A percentile compares a stretch with the other conserved stretches of the same genome.
Evolutionary conservation across 2,329 filamentous ascomycete species (phyloP).

Genomic region (Rhinocladiella similis): DNA sequence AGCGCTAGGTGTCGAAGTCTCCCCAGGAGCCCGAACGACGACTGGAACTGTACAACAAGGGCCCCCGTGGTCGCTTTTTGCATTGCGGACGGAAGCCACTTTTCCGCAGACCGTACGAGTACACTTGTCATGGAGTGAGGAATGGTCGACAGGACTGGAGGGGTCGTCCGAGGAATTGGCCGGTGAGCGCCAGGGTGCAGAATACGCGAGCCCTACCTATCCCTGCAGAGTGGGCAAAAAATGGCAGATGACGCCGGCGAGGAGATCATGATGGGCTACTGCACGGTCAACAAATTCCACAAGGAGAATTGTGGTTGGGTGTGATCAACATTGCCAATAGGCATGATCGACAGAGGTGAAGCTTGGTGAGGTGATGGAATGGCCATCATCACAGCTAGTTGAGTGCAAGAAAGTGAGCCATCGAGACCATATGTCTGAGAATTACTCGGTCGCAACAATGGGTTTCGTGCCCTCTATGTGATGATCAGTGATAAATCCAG

Average conservation of each 20-base stretch:
- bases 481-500: too few relatives aligned
- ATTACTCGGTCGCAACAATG: background rate
- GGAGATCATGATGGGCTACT: background rate
- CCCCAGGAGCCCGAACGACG: background rate
- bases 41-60: background rate
- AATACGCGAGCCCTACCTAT: background rate
- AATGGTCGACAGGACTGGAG: background rate
- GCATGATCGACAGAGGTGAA: conserved; percentile 13
- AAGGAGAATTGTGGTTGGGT: background rate
- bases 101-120: background rate
- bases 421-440: background rate
- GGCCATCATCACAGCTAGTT: background rate
- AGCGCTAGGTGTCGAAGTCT: conserved; percentile 14
- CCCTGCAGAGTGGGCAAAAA: background rate
- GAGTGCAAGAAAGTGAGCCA: background rate
- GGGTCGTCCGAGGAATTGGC: background rate
- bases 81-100: conserved; percentile 5
- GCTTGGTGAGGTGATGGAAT: conserved; percentile 4
- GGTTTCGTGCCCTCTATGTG: background rate
- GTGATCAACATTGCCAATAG: conserved; percentile 1
- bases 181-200: background rate
- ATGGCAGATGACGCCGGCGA: background rate
- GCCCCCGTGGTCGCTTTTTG: background rate
- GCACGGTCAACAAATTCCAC: background rate
- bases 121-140: too few relatives aligned